Evolutionary conservation across 2,329 filamentous ascomycete genomes (phyloP).

Genomic region (Calonectria ilicicola): DNA sequence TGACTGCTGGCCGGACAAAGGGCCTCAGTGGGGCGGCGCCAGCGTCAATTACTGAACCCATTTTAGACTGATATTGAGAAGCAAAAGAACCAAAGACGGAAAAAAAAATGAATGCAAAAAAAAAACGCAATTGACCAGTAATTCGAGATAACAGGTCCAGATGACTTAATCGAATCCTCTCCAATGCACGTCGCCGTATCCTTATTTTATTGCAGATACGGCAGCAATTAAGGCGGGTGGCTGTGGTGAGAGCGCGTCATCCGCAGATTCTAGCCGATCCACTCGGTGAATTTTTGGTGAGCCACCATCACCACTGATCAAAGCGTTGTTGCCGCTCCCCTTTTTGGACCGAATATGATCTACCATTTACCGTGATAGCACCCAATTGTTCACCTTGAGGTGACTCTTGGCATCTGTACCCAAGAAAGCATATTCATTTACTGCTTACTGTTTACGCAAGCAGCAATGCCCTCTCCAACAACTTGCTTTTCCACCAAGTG

Average conservation of each 20-base stretch:
- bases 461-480: too few relatives aligned
- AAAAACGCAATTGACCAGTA: not conserved
- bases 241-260: not conserved
- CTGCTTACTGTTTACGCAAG: not conserved
- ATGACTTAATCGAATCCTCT: not conserved
- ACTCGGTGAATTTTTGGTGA: slow-evolving; percentile 15
- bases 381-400: not conserved
- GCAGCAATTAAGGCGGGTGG: not conserved
- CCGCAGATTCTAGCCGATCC: slow-evolving; percentile 5
- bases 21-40: slow-evolving; percentile 18
- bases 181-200: not conserved
- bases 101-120: not conserved
- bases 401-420: not conserved
- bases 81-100: not conserved
- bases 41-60: slow-evolving; percentile 10
- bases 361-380: not conserved
- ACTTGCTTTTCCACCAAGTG: not conserved
- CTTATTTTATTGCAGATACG: slow-evolving; percentile 7
- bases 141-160: not conserved
- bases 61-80: not conserved
- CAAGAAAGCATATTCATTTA: not conserved
- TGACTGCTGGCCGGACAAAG: slow-evolving; percentile 27
- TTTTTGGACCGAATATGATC: not conserved
- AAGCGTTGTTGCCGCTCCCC: not conserved
- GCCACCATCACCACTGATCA: not conserved